A percentile compares a stretch with the other conserved stretches of the same genome.
Evolutionary conservation across 2,329 filamentous ascomycete genomes (phyloP).

Genomic region (Microdochium paspali): DNA sequence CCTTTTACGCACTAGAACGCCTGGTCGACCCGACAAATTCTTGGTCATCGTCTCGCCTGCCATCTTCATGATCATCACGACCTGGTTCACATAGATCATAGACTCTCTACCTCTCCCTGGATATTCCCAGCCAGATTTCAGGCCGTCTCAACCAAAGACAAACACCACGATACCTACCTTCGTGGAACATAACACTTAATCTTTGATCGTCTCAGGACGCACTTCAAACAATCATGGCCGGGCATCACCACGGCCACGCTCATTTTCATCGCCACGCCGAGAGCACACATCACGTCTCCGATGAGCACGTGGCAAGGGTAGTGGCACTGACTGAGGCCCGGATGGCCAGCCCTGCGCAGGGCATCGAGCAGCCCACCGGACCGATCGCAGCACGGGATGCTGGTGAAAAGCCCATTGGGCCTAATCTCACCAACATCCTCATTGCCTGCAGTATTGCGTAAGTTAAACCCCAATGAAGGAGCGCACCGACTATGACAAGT

Average conservation of each 20-base stretch:
- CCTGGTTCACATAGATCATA: not conserved
- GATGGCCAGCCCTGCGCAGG: slow-evolving; percentile 2
- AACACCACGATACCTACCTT: not conserved
- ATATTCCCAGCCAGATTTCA: not conserved
- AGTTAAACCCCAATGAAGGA: too few species aligned
- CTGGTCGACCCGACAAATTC: not conserved
- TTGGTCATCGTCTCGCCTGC: not conserved
- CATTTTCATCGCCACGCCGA: slow-evolving; percentile 12
- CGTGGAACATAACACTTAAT: not conserved
- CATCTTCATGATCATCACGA: not conserved
- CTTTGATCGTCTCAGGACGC: not conserved
- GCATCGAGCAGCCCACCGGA: slow-evolving; percentile 4
- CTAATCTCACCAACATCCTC: slow-evolving; percentile 48
- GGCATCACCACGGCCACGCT: slow-evolving; percentile 2
- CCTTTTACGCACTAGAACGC: not conserved
- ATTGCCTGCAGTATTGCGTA: slow-evolving; percentile 65
- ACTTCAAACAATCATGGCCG: slow-evolving; percentile 5
- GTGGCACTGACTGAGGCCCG: not conserved
- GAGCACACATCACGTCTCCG: slow-evolving; percentile 7
- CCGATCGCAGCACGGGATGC: slow-evolving; percentile 23
- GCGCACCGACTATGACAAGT: too few species aligned
- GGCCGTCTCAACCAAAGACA: not conserved
- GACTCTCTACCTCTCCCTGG: not conserved
- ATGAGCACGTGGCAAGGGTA: not conserved
- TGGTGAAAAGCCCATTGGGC: slow-evolving; percentile 52